phyloP scores from a whole-genome alignment of 805 yeast species.

The Hanseniaspora hatyaiensis region DNA sequence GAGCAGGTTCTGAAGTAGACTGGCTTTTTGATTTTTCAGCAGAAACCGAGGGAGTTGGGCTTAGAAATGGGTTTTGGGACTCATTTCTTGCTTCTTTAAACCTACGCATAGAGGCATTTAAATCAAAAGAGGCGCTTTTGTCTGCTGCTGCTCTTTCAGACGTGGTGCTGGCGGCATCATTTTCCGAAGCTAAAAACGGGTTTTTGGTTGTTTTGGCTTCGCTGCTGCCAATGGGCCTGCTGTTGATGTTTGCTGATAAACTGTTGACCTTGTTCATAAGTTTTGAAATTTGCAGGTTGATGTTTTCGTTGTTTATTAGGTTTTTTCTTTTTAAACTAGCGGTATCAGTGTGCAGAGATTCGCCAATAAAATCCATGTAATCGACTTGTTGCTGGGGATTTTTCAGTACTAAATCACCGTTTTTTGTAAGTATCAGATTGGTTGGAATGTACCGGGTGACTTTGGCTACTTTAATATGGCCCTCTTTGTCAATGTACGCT shows the following conservation, averaged over 20 bases:
- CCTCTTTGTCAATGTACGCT: conserved; percentile 14
- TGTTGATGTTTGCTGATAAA: conserved; percentile 1
- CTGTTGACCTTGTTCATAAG: conserved; percentile 9
- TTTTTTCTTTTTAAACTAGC: background rate
- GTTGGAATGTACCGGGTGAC: conserved; percentile 15
- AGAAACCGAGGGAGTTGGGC: background rate
- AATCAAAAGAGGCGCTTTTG: no score
- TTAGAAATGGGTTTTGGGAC: conserved; percentile 1
- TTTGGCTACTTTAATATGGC: conserved; percentile 11
- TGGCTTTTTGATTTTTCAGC: background rate
- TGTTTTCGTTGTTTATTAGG: background rate
- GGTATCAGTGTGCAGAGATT: background rate
- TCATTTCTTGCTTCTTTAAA: no score
- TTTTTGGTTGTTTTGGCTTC: background rate
- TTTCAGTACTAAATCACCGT: conserved; percentile 14
- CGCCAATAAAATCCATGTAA: conserved; percentile 15
- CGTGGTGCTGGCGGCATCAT: background rate
- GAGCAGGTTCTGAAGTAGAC: background rate
- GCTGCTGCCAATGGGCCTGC: background rate
- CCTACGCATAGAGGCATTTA: no score
- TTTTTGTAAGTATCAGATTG: conserved; percentile 9
- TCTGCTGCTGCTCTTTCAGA: background rate
- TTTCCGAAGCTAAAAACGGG: background rate
- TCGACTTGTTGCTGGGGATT: conserved; percentile 13
- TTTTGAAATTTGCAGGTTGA: conserved; percentile 7